Base-by-base conservation (phyloP, 805 yeast genomes). In the Geotrichum ghanense region DNA sequence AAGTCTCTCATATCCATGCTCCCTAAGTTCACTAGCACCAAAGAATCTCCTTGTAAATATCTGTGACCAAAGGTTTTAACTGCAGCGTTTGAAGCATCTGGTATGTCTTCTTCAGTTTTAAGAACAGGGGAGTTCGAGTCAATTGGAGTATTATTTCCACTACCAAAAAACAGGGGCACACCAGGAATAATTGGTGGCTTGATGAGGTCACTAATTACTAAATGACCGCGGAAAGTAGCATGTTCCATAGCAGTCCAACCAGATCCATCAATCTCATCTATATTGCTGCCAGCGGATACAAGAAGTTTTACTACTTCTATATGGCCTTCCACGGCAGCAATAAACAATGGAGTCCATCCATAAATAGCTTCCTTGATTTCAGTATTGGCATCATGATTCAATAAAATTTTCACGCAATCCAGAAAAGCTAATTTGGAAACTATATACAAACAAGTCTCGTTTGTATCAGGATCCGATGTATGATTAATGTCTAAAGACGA, bases 201-300 rank as follows among this genome's bases (percentile, higher is more conserved):
- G 47, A 90, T 66, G 56, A 76, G 55, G 45, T 76, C 76, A 1
- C 92, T 81, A 31, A 86, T 75, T 2, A 68, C 72, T 48, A 89
- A 66, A 61, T 88, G 95, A 3, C 97, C 97, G 55, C 97, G 73
- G 42, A 90, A 68, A 43, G 86, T 81, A 0, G 97, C 96, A 63
- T 90, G 97, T 58, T 90, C 97, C 79, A 87, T 79, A n/a, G 97
- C 95, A 17, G 87, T 78, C 97, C 97, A 90, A 0, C 97, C 97
- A 45, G 92, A 81, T 42, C 78, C 81, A 65, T 90, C 97, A 16
- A 74, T 71, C 22, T 69, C 64, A 41, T 75, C 73, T 48, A 67
- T 75, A 5, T 70, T 66, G 3, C 87, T 83, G 19, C 77, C 78
- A 40, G 70, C 58, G 0, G 66, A 64, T 23, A 81, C 62, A 51